Percentiles rank a stretch among this genome's conserved stretches.
Conservation (phyloP, 768 basidiomycete species). For the Russula brevipes region DNA sequence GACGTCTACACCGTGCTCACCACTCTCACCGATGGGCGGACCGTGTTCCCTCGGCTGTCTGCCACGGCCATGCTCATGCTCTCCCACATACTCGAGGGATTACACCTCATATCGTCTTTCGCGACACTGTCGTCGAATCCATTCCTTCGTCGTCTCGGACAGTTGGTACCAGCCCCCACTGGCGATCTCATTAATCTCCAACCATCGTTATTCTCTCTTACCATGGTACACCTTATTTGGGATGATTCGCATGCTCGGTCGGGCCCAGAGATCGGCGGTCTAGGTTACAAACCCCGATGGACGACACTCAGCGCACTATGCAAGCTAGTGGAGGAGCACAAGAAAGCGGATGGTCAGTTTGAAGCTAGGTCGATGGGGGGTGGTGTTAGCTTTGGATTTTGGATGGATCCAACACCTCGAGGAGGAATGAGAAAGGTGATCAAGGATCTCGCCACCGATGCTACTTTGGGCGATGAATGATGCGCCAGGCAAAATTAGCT, state of each 20-base stretch:
- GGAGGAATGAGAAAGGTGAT: conserved; percentile 29
- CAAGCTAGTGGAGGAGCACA: conserved; percentile 34
- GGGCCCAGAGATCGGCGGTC: conserved; percentile 34
- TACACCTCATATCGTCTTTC: conserved; percentile 33
- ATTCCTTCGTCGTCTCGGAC: conserved; percentile 33
- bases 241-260: conserved; percentile 38
- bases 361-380: conserved; percentile 30
- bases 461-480: conserved; percentile 5
- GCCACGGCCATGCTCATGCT: conserved; percentile 60
- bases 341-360: conserved; percentile 27
- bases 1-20: conserved; percentile 55
- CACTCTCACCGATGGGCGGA: conserved; percentile 53
- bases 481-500: not conserved
- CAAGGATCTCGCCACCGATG: conserved; percentile 26
- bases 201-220: conserved; percentile 36
- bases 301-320: conserved; percentile 35
- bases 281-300: conserved; percentile 34
- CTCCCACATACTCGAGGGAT: conserved; percentile 55
- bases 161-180: conserved; percentile 27
- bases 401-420: conserved; percentile 26
- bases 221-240: conserved; percentile 36
- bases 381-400: conserved; percentile 28
- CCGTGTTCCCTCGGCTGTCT: conserved; percentile 50
- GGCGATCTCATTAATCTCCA: conserved; percentile 38
- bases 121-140: conserved; percentile 27